phyloP scores from a whole-genome alignment of 1,284 basidiomycete species.

The Cerrena zonata region DNA sequence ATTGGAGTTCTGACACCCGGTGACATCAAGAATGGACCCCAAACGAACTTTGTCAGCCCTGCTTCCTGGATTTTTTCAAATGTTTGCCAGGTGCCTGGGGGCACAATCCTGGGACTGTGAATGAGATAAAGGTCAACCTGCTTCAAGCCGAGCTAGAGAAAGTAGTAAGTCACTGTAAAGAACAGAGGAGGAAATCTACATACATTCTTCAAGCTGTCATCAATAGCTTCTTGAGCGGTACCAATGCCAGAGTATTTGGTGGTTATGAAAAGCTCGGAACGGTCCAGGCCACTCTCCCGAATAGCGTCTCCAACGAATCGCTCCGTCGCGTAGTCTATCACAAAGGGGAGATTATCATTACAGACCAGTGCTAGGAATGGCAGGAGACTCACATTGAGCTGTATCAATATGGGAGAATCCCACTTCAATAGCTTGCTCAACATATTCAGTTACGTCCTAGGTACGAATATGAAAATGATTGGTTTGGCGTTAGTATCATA shows the following conservation, averaged over 20 bases:
- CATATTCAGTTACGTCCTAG: slow-evolving; percentile 31
- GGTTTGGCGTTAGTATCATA: not conserved
- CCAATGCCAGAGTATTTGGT: slow-evolving; percentile 55
- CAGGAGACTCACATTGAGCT: slow-evolving; percentile 26
- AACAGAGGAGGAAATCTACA: not conserved
- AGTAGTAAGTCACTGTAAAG: not conserved
- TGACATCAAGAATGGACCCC: not conserved
- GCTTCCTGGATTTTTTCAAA: slow-evolving; percentile 54
- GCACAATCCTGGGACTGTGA: slow-evolving; percentile 46
- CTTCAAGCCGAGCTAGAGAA: slow-evolving; percentile 49
- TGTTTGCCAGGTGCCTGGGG: slow-evolving; percentile 52
- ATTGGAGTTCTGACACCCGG: not conserved
- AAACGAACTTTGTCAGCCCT: slow-evolving; percentile 50
- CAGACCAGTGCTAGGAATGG: not conserved
- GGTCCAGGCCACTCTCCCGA: slow-evolving; percentile 28
- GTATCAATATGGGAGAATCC: slow-evolving; percentile 34
- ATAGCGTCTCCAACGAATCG: slow-evolving; percentile 36
- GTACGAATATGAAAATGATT: not conserved
- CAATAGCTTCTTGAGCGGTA: slow-evolving; percentile 48
- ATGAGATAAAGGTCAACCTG: slow-evolving; percentile 72
- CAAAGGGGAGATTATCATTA: not conserved
- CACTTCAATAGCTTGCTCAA: slow-evolving; percentile 29
- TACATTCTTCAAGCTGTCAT: slow-evolving; percentile 39
- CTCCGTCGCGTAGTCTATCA: slow-evolving; percentile 35
- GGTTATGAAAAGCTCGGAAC: slow-evolving; percentile 35